Evolutionary conservation across 1,284 basidiomycete genomes (phyloP).

Genomic region (Cronartium ribicola): DNA sequence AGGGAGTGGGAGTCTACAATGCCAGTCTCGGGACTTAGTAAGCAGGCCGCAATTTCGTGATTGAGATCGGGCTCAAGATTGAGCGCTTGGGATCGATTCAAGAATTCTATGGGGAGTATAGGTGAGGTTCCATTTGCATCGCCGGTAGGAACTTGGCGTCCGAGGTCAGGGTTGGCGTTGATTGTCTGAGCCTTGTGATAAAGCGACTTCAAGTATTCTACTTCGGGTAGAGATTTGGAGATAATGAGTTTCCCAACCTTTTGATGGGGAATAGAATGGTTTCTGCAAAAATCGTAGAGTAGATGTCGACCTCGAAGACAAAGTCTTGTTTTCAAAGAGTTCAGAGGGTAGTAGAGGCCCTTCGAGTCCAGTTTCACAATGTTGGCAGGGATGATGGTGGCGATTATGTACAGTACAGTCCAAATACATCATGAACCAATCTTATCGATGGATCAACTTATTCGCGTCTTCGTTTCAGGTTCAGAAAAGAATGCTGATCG

Average conservation of each 20-base stretch:
- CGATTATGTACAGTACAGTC: too few relatives aligned
- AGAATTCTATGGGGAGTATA: conserved; percentile 63
- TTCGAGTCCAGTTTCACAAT: conserved; percentile 3
- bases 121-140: conserved; percentile 54
- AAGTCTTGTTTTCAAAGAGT: conserved; percentile 78
- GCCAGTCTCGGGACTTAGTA: conserved; percentile 82
- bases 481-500: background rate
- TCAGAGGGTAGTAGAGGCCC: conserved; percentile 64
- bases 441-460: background rate
- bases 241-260: conserved; percentile 67
- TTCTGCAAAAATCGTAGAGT: conserved; percentile 71
- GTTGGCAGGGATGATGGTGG: too few relatives aligned
- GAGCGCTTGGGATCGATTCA: conserved; percentile 58
- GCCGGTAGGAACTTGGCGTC: conserved; percentile 2
- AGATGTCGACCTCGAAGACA: conserved; percentile 82
- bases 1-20: conserved; percentile 78
- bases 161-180: background rate
- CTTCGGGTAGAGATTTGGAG: conserved; percentile 7
- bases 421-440: too few relatives aligned
- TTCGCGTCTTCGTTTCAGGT: background rate
- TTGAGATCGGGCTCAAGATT: conserved; percentile 78
- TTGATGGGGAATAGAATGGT: conserved; percentile 64
- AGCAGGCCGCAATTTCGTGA: conserved; percentile 63
- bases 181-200: conserved; percentile 13
- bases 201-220: conserved; percentile 26